These are phyloP conservation scores for Carex pumila DNA, from an alignment of 176 grass and related monocot species.

Conservation along the genomic window DNA sequence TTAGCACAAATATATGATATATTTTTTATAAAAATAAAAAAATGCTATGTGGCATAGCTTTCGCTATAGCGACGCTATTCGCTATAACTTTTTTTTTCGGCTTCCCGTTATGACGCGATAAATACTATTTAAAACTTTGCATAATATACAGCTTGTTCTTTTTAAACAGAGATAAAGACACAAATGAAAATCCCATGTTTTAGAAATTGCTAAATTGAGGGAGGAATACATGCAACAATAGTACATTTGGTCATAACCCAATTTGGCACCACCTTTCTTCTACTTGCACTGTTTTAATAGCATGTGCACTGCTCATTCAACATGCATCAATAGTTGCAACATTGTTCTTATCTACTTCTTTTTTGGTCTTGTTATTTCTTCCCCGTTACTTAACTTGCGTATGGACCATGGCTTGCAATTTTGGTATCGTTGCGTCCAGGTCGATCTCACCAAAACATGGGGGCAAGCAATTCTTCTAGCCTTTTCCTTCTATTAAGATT, in stretches of 20 bases:
- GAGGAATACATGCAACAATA: not conserved
- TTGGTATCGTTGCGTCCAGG: not conserved
- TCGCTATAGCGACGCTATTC: no score
- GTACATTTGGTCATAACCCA: not conserved
- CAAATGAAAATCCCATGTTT: no score
- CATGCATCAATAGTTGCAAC: not conserved
- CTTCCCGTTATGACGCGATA: no score
- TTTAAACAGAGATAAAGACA: no score
- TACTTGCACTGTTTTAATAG: not conserved
- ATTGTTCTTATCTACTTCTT: not conserved
- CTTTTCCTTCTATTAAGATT: not conserved
- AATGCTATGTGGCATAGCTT: no score
- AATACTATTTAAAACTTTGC: no score
- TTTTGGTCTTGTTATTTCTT: not conserved
- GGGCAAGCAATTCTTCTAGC: not conserved
- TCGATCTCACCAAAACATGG: not conserved
- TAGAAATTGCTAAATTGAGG: not conserved
- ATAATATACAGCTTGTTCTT: no score
- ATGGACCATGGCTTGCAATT: constrained; percentile 2
- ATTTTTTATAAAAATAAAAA: no score
- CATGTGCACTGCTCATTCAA: not conserved
- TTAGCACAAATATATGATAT: no score
- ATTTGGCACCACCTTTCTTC: not conserved
- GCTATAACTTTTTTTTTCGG: no score
- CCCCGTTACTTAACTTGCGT: not conserved